phyloP scores from a whole-genome alignment of 208 protist species.

The Trypanosoma brucei region DNA sequence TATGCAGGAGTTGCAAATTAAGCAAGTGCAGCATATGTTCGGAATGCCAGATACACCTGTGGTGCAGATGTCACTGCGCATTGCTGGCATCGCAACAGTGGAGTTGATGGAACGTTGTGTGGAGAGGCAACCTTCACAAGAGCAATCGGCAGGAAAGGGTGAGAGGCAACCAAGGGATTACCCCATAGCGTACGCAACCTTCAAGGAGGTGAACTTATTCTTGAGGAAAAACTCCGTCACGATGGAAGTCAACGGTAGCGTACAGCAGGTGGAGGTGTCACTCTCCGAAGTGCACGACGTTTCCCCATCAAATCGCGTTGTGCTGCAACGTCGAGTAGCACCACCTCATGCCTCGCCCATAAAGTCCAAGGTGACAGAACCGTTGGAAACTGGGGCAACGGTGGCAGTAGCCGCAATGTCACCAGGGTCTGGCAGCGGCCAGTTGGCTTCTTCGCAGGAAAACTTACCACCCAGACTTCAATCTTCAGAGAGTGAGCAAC shows the following conservation, averaged over 20 bases:
- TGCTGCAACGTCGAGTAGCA: constrained; percentile 29
- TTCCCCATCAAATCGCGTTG: constrained; percentile 28
- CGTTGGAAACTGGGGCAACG: not conserved
- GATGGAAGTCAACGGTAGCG: constrained; percentile 49
- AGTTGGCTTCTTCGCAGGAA: not conserved
- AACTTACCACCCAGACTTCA: not conserved
- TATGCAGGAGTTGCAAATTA: constrained; percentile 10
- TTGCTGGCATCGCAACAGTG: constrained; percentile 45
- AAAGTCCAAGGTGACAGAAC: not conserved
- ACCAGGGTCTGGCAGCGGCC: not conserved
- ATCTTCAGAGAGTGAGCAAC: not conserved
- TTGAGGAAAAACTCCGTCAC: constrained; percentile 70
- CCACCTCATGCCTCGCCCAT: not conserved
- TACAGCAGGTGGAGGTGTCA: constrained; percentile 34
- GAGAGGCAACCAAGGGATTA: constrained; percentile 32
- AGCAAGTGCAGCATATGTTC: constrained; percentile 12
- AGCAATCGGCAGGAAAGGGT: not conserved
- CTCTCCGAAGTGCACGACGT: constrained; percentile 45
- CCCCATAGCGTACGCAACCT: constrained; percentile 42
- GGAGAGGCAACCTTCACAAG: not conserved
- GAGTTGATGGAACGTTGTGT: constrained; percentile 55
- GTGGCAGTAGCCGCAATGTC: not conserved
- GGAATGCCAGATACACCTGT: constrained; percentile 33
- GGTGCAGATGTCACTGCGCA: constrained; percentile 53
- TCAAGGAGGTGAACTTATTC: constrained; percentile 39